phyloP scores from a whole-genome alignment of 176 grass and related monocot species.

The Oryza punctata region DNA sequence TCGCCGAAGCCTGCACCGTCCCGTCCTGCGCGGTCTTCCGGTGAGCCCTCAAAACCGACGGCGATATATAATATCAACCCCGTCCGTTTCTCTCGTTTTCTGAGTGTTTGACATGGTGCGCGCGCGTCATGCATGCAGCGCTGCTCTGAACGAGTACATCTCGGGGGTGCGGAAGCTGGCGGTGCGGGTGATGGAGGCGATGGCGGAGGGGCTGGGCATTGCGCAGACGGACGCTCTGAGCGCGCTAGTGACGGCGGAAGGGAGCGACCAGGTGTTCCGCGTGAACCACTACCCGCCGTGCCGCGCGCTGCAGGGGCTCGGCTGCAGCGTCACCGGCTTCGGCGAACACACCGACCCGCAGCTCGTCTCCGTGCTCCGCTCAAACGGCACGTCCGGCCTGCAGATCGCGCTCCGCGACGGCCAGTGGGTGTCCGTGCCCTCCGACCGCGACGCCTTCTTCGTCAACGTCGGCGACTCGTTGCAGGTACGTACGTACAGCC shows the following conservation, averaged over 20 bases:
- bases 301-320: conserved; percentile 55
- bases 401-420: conserved; percentile 72
- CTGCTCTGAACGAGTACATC: conserved; percentile 68
- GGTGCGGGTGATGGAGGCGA: conserved; percentile 61
- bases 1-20: conserved; percentile 35
- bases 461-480: conserved; percentile 92
- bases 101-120: not conserved
- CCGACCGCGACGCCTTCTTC: conserved; percentile 80
- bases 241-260: conserved; percentile 43
- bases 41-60: conserved; percentile 7
- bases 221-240: conserved; percentile 50
- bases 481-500: conserved; percentile 60
- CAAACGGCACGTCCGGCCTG: conserved; percentile 80
- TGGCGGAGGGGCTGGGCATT: conserved; percentile 78
- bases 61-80: not conserved
- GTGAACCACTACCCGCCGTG: conserved; percentile 95
- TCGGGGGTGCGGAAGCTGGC: conserved; percentile 55
- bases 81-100: too few relatives aligned
- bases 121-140: conserved; percentile 33
- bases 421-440: conserved; percentile 78
- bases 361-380: conserved; percentile 80
- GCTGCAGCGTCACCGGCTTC: conserved; percentile 74
- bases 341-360: conserved; percentile 98
- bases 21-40: conserved; percentile 47
- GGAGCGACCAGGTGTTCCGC: conserved; percentile 82